Base-by-base conservation (phyloP, 2,329 filamentous ascomycete species). In the Verticillium albo-atrum region DNA sequence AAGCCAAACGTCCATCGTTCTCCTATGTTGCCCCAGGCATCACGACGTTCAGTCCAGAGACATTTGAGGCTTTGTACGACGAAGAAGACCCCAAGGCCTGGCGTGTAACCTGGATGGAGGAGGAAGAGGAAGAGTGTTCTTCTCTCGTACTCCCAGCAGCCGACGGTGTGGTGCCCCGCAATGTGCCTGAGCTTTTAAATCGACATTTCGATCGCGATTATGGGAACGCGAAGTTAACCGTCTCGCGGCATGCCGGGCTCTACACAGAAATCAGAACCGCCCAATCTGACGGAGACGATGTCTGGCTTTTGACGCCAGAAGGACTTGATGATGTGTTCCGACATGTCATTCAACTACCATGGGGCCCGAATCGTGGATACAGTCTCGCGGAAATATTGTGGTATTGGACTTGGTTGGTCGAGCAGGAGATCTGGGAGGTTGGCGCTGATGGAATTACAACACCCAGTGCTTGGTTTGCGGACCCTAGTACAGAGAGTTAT, bases 51-150 rank as follows among this genome's bases (percentile, higher is more conserved):
- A 55, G 26, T 17, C 27, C 53, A 7, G 53, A 32, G 28, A 20
- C 65, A 1, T 68, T 74, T 35, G 57, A 69, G 28, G 63, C 68
- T 1, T 60, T 65, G 0, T 57, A 62, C 51, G 74, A 75, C 54
- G 60, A 65, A 1, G 70, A 72, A 0, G 74, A 78, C 26, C 76
- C 75, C 2, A 66, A 70, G 30, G 66, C 76, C 58, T 79, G 75
- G 76, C 66, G 30, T 7, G 7, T 55, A 9, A 23, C 28, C 27
- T 6, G 20, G 7, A 4, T 20, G 15, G 6, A 14, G 6, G 53
- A 34, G 14, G 53, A 25, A 14, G 53, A 10, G 2, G 53, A 25
- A 12, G 28, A 34, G 1, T 23, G 17, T 3, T 6, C 12, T 28
- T 4, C 27, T 17, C 30, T 55, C n/a, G 30, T 55, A 5, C 30